These are phyloP conservation scores for Russula olivacea DNA, from an alignment of 768 basidiomycete genomes.

Conservation along the genomic window DNA sequence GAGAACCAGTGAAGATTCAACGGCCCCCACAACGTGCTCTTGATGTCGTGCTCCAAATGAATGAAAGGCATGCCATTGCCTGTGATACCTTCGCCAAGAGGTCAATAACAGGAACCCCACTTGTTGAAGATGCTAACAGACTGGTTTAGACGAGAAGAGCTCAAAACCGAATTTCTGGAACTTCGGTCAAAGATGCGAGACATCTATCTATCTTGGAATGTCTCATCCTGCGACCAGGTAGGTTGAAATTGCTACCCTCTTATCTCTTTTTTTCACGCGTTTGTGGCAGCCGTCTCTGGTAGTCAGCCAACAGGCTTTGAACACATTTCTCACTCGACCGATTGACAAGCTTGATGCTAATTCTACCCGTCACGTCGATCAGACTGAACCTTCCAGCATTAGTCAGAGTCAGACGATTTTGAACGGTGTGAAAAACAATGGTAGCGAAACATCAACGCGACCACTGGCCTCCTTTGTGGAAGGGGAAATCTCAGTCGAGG, in stretches of 20 bases:
- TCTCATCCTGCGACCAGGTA: slow-evolving; percentile 46
- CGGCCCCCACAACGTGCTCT: slow-evolving; percentile 51
- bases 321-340: slow-evolving; percentile 34
- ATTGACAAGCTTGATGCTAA: neutral
- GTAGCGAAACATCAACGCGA: neutral
- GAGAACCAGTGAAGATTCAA: slow-evolving; percentile 27
- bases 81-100: slow-evolving; percentile 45
- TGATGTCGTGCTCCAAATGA: slow-evolving; percentile 48
- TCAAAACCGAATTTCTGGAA: slow-evolving; percentile 43
- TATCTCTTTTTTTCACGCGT: neutral
- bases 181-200: slow-evolving; percentile 48
- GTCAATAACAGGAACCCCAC: slow-evolving; percentile 33
- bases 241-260: slow-evolving; percentile 8
- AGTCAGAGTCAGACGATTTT: neutral
- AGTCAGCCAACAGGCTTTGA: slow-evolving; percentile 54
- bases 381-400: neutral
- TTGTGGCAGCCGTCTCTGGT: slow-evolving; percentile 48
- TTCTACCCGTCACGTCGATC: neutral
- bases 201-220: slow-evolving; percentile 60
- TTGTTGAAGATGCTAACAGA: slow-evolving; percentile 3
- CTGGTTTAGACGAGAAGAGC: slow-evolving; percentile 38
- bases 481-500: slow-evolving; percentile 32
- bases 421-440: slow-evolving; percentile 4
- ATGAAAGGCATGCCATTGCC: slow-evolving; percentile 48
- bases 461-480: slow-evolving; percentile 35